Evolutionary conservation across 2,329 filamentous ascomycete genomes (phyloP).

Genomic region (Sporothrix euskadiensis): DNA sequence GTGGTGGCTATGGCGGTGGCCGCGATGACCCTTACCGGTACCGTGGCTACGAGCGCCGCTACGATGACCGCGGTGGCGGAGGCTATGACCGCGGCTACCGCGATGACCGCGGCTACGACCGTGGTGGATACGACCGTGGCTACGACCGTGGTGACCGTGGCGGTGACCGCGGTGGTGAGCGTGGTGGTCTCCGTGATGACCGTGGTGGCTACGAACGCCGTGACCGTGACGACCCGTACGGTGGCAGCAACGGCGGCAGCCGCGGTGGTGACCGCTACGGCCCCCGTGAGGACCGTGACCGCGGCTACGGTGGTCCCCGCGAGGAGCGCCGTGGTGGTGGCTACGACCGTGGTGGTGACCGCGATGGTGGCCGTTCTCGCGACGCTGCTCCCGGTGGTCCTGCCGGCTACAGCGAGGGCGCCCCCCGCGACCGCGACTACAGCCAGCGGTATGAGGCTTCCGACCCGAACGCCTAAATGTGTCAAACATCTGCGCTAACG

Average conservation of each 20-base stretch:
- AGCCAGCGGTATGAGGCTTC: slow-evolving; percentile 40
- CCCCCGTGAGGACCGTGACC: slow-evolving; percentile 51
- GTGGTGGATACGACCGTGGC: slow-evolving; percentile 44
- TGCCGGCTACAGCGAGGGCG: slow-evolving; percentile 46
- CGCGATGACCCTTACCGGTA: slow-evolving; percentile 41
- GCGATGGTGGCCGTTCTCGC: slow-evolving; percentile 31
- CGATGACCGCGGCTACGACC: slow-evolving; percentile 48
- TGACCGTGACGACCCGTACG: slow-evolving; percentile 46
- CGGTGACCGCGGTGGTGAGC: slow-evolving; percentile 20
- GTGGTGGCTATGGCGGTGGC: slow-evolving; percentile 49
- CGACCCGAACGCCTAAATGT: neutral
- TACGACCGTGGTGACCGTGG: slow-evolving; percentile 47
- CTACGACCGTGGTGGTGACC: slow-evolving; percentile 36
- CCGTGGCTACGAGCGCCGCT: slow-evolving; percentile 46
- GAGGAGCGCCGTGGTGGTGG: slow-evolving; percentile 41
- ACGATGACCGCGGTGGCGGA: slow-evolving; percentile 34
- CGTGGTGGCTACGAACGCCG: slow-evolving; percentile 54
- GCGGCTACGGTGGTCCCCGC: slow-evolving; percentile 39
- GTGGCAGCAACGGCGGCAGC: slow-evolving; percentile 42
- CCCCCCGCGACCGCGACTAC: slow-evolving; percentile 49
- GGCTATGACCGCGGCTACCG: slow-evolving; percentile 53
- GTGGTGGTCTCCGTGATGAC: slow-evolving; percentile 36
- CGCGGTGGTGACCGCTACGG: slow-evolving; percentile 49
- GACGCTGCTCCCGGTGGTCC: slow-evolving; percentile 39
- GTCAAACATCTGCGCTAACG: slow-evolving; percentile 15